Conservation (phyloP, 306 rosid species). For the Vigna angularis region DNA sequence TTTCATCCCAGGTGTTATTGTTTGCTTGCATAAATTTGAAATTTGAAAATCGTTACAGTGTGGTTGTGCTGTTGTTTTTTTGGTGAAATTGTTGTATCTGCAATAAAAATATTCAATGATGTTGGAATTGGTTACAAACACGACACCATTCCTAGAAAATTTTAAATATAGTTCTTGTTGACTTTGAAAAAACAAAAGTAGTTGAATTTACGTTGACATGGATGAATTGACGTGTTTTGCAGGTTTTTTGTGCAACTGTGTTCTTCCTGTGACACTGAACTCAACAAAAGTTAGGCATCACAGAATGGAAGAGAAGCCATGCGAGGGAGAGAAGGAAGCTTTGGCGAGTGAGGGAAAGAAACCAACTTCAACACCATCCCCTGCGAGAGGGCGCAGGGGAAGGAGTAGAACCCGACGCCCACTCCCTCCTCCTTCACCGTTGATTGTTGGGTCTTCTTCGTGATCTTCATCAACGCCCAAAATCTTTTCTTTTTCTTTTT, state of each 20-base stretch:
- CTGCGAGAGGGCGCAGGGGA: conserved; percentile 65
- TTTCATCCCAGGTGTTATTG: conserved; percentile 17
- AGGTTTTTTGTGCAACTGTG: conserved; percentile 93
- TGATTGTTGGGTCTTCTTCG: conserved; percentile 59
- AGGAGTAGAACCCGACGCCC: conserved; percentile 85
- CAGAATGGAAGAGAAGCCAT: conserved; percentile 63
- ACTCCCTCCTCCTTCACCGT: conserved; percentile 78
- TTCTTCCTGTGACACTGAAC: conserved; percentile 77
- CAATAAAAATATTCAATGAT: not conserved
- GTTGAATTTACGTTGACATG: too few species aligned
- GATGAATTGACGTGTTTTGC: conserved; percentile 30
- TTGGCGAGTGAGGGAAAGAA: conserved; percentile 51
- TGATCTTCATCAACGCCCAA: conserved; percentile 53
- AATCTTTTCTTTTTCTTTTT: not conserved
- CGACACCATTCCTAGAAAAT: not conserved
- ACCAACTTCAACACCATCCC: conserved; percentile 61
- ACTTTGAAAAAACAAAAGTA: not conserved
- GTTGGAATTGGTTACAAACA: not conserved
- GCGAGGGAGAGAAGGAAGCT: conserved; percentile 71
- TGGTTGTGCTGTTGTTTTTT: not conserved
- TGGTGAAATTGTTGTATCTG: conserved; percentile 23
- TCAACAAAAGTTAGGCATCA: conserved; percentile 83
- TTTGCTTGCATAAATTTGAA: not conserved
- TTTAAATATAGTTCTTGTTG: not conserved
- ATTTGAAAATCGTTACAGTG: not conserved